Conservation (phyloP, 1,284 basidiomycete species). For the Chalciporus piperatoides region DNA sequence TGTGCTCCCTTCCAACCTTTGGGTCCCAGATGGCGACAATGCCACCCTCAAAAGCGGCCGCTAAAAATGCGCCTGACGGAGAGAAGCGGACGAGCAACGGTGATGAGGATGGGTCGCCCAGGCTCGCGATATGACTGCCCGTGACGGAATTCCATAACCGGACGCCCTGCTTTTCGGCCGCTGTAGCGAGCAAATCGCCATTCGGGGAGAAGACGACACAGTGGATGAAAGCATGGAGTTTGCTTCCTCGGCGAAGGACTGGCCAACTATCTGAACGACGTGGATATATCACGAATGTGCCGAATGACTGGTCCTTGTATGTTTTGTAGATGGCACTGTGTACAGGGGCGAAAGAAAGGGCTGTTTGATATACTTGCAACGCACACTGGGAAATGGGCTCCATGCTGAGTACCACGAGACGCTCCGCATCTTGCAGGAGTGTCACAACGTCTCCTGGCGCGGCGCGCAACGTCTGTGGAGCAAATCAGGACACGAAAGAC, state of each 20-base stretch:
- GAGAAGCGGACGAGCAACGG: slow-evolving; percentile 26
- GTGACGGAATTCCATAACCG: slow-evolving; percentile 25
- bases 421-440: slow-evolving; percentile 19
- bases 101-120: slow-evolving; percentile 14
- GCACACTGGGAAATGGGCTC: slow-evolving; percentile 24
- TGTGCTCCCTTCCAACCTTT: slow-evolving; percentile 21
- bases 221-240: slow-evolving; percentile 7
- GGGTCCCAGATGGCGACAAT: slow-evolving; percentile 25
- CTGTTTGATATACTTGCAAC: slow-evolving; percentile 20
- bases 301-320: slow-evolving; percentile 16
- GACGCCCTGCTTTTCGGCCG: slow-evolving; percentile 16
- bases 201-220: slow-evolving; percentile 21
- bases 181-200: slow-evolving; percentile 17
- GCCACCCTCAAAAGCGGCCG: slow-evolving; percentile 18
- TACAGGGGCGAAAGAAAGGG: slow-evolving; percentile 3
- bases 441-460: slow-evolving; percentile 3
- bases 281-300: not conserved
- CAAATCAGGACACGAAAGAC: not conserved
- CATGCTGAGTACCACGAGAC: slow-evolving; percentile 20
- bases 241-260: slow-evolving; percentile 3
- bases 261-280: not conserved
- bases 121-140: slow-evolving; percentile 21
- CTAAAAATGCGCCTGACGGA: slow-evolving; percentile 21
- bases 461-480: slow-evolving; percentile 8
- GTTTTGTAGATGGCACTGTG: slow-evolving; percentile 4